These are phyloP conservation scores for Cyanidioschyzon merolae DNA, from an alignment of 23 red algal genomes.

Conservation along the genomic window DNA sequence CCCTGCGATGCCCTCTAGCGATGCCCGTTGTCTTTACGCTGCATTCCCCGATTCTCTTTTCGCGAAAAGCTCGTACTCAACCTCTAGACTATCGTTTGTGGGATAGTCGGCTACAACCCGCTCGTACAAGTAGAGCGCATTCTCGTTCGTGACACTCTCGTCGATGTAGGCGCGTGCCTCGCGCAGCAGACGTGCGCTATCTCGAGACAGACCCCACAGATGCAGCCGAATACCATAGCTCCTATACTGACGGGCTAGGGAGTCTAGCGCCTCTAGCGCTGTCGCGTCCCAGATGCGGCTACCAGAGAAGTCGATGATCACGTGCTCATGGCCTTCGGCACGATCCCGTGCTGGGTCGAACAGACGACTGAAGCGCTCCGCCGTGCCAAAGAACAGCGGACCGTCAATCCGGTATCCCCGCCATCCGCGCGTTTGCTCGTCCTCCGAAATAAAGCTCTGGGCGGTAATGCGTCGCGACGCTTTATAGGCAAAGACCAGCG, in stretches of 20 bases:
- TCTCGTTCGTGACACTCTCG: not conserved
- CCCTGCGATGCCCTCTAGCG: no score
- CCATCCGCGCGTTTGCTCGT: not conserved
- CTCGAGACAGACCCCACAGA: not conserved
- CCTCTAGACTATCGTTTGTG: not conserved
- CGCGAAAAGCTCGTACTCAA: not conserved
- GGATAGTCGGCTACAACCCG: slow-evolving; percentile 6
- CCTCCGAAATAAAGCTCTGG: not conserved
- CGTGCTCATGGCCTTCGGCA: not conserved
- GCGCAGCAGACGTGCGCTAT: slow-evolving; percentile 2
- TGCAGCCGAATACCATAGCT: not conserved
- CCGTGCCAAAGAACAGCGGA: slow-evolving; percentile 21
- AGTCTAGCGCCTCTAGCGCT: slow-evolving; percentile 12
- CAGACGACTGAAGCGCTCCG: not conserved
- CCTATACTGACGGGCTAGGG: not conserved
- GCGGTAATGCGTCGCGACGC: not conserved
- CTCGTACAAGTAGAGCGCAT: not conserved
- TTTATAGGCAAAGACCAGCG: slow-evolving; percentile 18
- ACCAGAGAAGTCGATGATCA: slow-evolving; percentile 17
- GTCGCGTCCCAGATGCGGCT: slow-evolving; percentile 8
- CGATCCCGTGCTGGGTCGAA: slow-evolving; percentile 11
- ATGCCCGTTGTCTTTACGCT: not conserved
- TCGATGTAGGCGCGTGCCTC: slow-evolving; percentile 12
- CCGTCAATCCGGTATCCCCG: slow-evolving; percentile 11
- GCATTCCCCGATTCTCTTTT: not conserved